Evolutionary conservation across 345 rosid species (phyloP), one percentile per base, ranked within the genome.

Genomic region (Eucalyptus fibrosa): DNA sequence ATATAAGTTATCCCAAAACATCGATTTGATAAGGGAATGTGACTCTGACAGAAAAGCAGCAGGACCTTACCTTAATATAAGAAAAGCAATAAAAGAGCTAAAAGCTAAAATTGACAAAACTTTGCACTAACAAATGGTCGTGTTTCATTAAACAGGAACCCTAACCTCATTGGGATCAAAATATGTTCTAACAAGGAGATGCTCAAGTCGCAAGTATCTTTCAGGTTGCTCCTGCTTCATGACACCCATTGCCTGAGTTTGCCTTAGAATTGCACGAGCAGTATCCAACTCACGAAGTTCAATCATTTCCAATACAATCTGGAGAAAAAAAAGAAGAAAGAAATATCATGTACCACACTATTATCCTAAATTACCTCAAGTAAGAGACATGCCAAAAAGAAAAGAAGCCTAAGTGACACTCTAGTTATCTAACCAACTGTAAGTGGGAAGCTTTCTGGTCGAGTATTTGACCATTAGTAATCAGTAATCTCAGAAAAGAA

Each of bases 181-280:
- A 89, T 98, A 98, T 87, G 99, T 95, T 93, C 98, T 94, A 90
- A 98, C 99, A 60, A 98, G 94, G 77, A 97, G 98, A 94, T 98
- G 99, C 92, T 98, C 98, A 50, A 98, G 98, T 81, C 94, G 91
- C 96, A 98, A 92, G 94, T 97, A 97, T 94, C 99, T 95, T 87
- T 96, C 99, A 37, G 99, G 97, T 92, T 97, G 98, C 94, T 98
- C 99, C 94, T 98, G 99, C 94, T 97, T 98, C 99, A 98, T 96
- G 89, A 97, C 96, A 89, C 99, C 97, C 99, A 98, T 98, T 86
- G 96, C 99, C 91, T 97, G 99, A 65, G 99, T 98, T 91, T 98
- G 99, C 93, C 97, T 95, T 91, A 98, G 92, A 91, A 98, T 96
- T 89, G 99, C 97, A 60, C 99, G 96, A 17, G 99, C 99, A 86